Evolutionary conservation across 2,329 filamentous ascomycete species (phyloP).

Genomic region (Botryotinia calthae): DNA sequence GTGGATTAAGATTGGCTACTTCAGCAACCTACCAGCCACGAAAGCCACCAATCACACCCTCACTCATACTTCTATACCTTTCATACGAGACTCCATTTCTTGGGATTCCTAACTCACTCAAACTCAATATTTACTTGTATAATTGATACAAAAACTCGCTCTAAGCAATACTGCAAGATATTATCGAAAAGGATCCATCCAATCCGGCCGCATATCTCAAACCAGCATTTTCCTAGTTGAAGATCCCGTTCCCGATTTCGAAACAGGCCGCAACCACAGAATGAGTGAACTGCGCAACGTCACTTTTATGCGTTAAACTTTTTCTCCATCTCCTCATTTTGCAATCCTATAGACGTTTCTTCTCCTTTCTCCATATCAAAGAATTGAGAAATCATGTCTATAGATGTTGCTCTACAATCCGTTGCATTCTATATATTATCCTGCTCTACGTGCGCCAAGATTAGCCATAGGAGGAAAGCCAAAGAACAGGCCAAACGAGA

Average conservation of each 20-base stretch:
- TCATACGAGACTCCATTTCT: not conserved
- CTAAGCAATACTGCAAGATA: not conserved
- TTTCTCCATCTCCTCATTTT: not conserved
- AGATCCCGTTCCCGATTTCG: constrained; percentile 1
- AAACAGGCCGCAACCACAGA: constrained; percentile 11
- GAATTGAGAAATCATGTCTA: constrained; percentile 44
- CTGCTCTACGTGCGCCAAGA: constrained; percentile 74
- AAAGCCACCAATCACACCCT: not conserved
- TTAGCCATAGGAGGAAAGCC: constrained; percentile 66
- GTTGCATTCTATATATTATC: constrained; percentile 75
- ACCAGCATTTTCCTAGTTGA: not conserved
- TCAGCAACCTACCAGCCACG: not conserved
- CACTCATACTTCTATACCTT: not conserved
- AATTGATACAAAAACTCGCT: not conserved
- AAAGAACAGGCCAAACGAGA: constrained; percentile 68
- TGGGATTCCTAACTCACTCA: not conserved
- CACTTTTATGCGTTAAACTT: constrained; percentile 16
- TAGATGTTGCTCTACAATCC: constrained; percentile 65
- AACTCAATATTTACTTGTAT: not conserved
- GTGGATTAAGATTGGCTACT: not conserved
- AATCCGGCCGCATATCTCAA: not conserved
- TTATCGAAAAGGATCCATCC: not conserved
- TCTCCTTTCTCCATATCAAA: not conserved
- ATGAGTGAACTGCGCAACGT: constrained; percentile 15
- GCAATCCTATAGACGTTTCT: not conserved